These are phyloP conservation scores for Tilletia caries DNA, from an alignment of 1,284 basidiomycete genomes.

Conservation along the genomic window DNA sequence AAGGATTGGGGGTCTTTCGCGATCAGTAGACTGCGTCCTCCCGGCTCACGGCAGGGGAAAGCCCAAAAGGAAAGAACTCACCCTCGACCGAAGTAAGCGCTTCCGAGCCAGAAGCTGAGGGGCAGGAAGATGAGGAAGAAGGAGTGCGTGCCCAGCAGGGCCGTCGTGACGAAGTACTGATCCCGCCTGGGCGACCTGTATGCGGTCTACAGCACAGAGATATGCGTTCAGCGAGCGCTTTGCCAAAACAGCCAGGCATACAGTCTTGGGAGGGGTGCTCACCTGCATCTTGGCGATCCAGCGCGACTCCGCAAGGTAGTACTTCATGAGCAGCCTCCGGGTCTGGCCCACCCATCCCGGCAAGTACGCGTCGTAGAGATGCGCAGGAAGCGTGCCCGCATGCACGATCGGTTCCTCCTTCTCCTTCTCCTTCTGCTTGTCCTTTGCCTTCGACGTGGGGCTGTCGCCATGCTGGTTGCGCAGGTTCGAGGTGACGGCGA, in stretches of 20 bases:
- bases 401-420: constrained; percentile 30
- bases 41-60: too few species aligned
- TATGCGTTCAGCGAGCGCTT: too few species aligned
- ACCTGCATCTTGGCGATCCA: constrained; percentile 34
- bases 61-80: neutral
- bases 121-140: constrained; percentile 91
- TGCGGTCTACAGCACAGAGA: neutral
- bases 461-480: neutral
- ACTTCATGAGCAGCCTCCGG: constrained; percentile 27
- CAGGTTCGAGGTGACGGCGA: constrained; percentile 5
- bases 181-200: constrained; percentile 53
- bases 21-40: too few species aligned
- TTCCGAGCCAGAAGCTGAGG: constrained; percentile 81
- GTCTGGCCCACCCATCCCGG: constrained; percentile 30
- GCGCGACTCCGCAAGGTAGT: constrained; percentile 27
- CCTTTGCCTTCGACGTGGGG: neutral
- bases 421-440: constrained; percentile 28
- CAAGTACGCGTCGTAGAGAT: constrained; percentile 42
- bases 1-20: too few species aligned
- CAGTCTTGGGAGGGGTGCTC: neutral
- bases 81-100: constrained; percentile 67
- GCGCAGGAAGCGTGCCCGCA: constrained; percentile 27
- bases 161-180: constrained; percentile 83
- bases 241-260: too few species aligned
- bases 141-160: constrained; percentile 75